Percentiles rank a stretch among this genome's conserved stretches.
Evolutionary conservation across 768 basidiomycete species (phyloP).

Genomic region (Cyclocybe cylindracea): DNA sequence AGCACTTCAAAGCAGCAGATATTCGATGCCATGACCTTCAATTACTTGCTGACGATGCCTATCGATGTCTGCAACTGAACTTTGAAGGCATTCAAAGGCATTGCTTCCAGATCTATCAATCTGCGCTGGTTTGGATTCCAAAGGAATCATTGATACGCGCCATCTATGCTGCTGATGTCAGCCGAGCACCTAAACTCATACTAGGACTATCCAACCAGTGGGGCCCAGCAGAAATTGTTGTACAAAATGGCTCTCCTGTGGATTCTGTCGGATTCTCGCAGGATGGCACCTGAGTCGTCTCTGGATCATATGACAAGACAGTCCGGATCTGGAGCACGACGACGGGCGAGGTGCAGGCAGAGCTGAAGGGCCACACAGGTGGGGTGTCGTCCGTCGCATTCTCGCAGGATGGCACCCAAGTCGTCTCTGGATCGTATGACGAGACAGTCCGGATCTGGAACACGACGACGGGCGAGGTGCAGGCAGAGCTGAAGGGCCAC

Average conservation of each 20-base stretch:
- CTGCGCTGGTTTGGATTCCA: slow-evolving; percentile 4
- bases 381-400: no score
- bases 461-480: no score
- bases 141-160: slow-evolving; percentile 1
- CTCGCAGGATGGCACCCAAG: no score
- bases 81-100: slow-evolving; percentile 11
- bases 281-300: no score
- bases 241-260: neutral
- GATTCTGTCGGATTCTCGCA: neutral
- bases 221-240: neutral
- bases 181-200: slow-evolving; percentile 2
- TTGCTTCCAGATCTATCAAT: slow-evolving; percentile 3
- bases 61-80: slow-evolving; percentile 10
- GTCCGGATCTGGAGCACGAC: no score
- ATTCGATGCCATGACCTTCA: slow-evolving; percentile 1
- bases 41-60: slow-evolving; percentile 6
- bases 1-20: neutral
- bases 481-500: no score
- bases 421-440: no score
- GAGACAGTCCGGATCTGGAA: no score
- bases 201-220: slow-evolving; percentile 3
- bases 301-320: no score
- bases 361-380: no score
- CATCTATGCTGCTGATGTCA: neutral
- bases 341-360: no score